Conservation (phyloP, 345 rosid species). For the Geranium rotundifolium region DNA sequence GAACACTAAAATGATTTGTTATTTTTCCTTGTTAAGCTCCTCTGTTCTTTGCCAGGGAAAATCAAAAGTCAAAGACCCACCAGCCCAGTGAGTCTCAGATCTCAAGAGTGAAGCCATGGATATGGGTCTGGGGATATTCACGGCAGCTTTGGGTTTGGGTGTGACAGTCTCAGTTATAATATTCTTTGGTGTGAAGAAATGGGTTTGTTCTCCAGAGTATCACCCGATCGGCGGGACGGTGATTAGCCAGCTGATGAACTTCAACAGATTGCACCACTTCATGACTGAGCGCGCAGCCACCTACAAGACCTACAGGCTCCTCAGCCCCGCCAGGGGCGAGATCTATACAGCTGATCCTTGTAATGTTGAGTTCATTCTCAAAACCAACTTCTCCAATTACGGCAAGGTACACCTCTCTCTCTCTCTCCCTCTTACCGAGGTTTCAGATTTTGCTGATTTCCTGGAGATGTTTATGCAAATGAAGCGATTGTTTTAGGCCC, state of each 20-base stretch:
- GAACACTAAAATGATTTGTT: too few species aligned
- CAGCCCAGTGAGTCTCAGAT: too few species aligned
- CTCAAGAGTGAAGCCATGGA: too few species aligned
- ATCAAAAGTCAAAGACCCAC: too few species aligned
- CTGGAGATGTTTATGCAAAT: neutral
- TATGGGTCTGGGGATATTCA: too few species aligned
- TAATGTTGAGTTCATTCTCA: conserved; percentile 39
- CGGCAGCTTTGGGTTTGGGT: too few species aligned
- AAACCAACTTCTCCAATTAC: conserved; percentile 35
- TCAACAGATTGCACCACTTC: conserved; percentile 38
- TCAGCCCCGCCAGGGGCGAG: conserved; percentile 34
- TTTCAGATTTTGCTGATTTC: neutral
- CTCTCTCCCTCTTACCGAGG: neutral
- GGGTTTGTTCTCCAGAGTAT: conserved; percentile 10
- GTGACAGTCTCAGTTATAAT: too few species aligned
- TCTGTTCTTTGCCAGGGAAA: too few species aligned
- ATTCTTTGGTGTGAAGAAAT: too few species aligned
- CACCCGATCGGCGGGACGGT: conserved; percentile 48
- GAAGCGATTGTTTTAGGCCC: too few species aligned
- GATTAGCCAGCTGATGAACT: conserved; percentile 41
- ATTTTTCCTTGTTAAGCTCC: too few species aligned
- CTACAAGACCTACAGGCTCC: conserved; percentile 37
- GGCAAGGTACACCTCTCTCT: conserved; percentile 24
- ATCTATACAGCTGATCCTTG: conserved; percentile 35
- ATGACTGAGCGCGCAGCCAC: conserved; percentile 37